Evolutionary conservation across 495 filamentous ascomycete genomes (phyloP).

Genomic region (Penicillium malachiteum): DNA sequence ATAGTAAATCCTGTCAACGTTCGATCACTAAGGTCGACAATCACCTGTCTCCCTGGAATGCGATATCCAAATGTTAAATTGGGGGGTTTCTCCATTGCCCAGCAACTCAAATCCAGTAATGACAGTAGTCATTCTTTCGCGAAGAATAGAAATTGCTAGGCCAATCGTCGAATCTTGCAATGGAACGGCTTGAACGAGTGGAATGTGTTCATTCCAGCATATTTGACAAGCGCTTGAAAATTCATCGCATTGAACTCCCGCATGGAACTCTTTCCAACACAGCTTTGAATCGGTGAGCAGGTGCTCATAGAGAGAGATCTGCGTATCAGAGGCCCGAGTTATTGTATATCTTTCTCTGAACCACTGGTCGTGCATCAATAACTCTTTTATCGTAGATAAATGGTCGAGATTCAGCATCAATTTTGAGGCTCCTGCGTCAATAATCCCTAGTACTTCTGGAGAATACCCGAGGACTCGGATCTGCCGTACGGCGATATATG

Average conservation of each 20-base stretch:
- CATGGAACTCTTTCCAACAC: neutral
- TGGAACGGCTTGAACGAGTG: neutral
- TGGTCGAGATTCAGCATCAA: neutral
- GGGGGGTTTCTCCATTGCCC: neutral
- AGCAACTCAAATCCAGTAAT: neutral
- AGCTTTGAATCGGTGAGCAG: neutral
- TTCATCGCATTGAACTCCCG: neutral
- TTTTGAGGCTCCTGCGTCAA: too few relatives aligned
- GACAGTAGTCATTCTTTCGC: neutral
- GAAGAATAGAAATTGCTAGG: neutral
- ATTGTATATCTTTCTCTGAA: conserved; percentile 1
- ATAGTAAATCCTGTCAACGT: neutral
- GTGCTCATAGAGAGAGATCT: neutral
- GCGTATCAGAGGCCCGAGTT: neutral
- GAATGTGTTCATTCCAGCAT: neutral
- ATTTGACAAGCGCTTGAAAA: neutral
- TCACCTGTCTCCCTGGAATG: neutral
- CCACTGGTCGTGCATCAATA: neutral
- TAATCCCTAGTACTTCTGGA: too few relatives aligned
- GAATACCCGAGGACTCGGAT: neutral
- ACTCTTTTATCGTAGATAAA: neutral
- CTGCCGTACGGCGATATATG: neutral
- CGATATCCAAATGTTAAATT: neutral
- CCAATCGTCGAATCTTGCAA: neutral
- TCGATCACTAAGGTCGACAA: neutral